Conservation (phyloP, 805 yeast species). For the Middelhovenomyces tepae region DNA sequence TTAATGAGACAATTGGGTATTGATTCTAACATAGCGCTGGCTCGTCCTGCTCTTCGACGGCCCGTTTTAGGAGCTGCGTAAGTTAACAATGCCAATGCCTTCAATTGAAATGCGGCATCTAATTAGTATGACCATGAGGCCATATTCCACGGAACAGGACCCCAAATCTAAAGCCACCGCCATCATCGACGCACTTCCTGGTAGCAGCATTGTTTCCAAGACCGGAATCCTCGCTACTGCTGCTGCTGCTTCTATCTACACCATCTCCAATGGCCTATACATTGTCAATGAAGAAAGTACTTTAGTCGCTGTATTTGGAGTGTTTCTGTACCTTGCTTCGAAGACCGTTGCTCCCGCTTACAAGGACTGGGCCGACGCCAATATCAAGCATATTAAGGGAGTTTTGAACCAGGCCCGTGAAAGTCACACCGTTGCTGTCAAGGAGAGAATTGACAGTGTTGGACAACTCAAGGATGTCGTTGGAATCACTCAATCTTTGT, state of each 20-base stretch:
- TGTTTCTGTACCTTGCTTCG: conserved; percentile 65
- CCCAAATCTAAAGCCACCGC: conserved; percentile 89
- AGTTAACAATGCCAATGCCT: conserved; percentile 1
- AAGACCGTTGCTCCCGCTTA: conserved; percentile 91
- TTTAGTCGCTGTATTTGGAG: conserved; percentile 69
- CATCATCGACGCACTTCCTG: conserved; percentile 88
- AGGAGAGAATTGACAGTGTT: conserved; percentile 83
- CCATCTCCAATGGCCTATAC: conserved; percentile 86
- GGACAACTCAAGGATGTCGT: conserved; percentile 87
- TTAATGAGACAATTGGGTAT: conserved; percentile 1
- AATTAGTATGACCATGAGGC: conserved; percentile 9
- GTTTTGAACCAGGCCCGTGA: conserved; percentile 81
- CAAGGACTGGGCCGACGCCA: conserved; percentile 86
- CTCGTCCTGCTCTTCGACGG: conserved; percentile 6
- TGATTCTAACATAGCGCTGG: conserved; percentile 1
- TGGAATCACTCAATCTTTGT: conserved; percentile 80
- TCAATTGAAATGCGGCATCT: conserved; percentile 1
- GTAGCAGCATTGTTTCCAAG: conserved; percentile 78
- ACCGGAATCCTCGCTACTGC: conserved; percentile 93
- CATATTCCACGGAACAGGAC: conserved; percentile 40
- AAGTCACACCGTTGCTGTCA: conserved; percentile 87
- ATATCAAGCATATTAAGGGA: conserved; percentile 70
- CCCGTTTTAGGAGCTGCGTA: conserved; percentile 4
- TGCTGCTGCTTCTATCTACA: conserved; percentile 89
- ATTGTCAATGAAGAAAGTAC: conserved; percentile 92